phyloP scores from a whole-genome alignment of 2,329 filamentous ascomycete species.

The Parasarocladium wereldwijsianum region DNA sequence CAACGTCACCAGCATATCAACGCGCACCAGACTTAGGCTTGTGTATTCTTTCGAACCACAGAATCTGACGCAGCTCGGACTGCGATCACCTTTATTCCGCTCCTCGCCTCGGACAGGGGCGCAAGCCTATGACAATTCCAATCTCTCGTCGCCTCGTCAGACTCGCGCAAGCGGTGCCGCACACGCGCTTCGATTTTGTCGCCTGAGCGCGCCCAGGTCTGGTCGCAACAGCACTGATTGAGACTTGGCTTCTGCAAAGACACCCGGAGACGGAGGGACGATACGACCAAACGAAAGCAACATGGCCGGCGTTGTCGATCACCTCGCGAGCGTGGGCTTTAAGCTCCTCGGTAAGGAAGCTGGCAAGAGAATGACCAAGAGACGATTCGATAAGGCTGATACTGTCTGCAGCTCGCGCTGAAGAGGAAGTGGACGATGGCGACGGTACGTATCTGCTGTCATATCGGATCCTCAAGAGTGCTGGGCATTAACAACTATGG shows the following conservation, averaged over 20 bases:
- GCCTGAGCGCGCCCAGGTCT: constrained; percentile 2
- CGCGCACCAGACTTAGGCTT: too few species aligned
- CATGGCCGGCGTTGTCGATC: too few species aligned
- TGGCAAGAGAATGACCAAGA: not conserved
- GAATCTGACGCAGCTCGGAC: not conserved
- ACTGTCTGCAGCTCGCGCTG: too few species aligned
- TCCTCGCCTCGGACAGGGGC: not conserved
- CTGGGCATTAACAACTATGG: too few species aligned
- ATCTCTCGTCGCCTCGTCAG: constrained; percentile 3
- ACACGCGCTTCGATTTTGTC: constrained; percentile 4
- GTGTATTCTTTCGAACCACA: too few species aligned
- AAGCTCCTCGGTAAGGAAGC: too few species aligned
- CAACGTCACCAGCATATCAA: too few species aligned
- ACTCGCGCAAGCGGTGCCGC: constrained; percentile 4
- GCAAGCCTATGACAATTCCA: constrained; percentile 4
- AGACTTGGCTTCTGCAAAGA: not conserved
- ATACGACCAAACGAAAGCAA: too few species aligned
- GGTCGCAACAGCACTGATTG: not conserved
- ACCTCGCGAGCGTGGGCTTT: too few species aligned
- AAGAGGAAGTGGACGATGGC: constrained; percentile 18
- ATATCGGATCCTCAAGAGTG: too few species aligned
- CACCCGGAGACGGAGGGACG: too few species aligned
- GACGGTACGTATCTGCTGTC: too few species aligned
- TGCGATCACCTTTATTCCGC: not conserved
- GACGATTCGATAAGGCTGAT: not conserved